phyloP scores from a whole-genome alignment of 495 filamentous ascomycete genomes.

The Friedmanniomyces simplex region DNA sequence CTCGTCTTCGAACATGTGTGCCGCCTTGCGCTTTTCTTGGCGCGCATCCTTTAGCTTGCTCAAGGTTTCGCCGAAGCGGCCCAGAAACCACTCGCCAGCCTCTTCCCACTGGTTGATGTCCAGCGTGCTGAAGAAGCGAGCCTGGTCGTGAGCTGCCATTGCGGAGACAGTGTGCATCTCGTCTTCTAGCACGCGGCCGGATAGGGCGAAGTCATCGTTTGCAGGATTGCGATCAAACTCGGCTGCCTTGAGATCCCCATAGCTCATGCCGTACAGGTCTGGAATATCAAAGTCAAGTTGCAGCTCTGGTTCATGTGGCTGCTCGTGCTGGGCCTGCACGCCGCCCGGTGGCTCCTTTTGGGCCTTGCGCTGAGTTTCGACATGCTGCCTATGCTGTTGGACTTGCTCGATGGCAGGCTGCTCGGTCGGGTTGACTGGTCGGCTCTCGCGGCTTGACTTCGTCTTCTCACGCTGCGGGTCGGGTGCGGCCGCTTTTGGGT shows the following conservation, averaged over 20 bases:
- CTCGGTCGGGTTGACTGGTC: too few relatives aligned
- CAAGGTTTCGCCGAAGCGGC: constrained; percentile 54
- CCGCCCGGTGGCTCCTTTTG: neutral
- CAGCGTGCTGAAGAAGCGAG: constrained; percentile 53
- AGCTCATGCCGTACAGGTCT: constrained; percentile 10
- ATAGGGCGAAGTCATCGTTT: neutral
- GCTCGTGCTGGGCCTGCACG: neutral
- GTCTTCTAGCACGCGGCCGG: neutral
- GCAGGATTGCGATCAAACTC: neutral
- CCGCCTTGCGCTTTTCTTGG: constrained; percentile 52
- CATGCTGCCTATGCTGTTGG: too few relatives aligned
- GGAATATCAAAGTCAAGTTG: neutral
- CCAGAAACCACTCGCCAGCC: constrained; percentile 69
- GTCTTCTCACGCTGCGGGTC: neutral
- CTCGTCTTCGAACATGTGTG: constrained; percentile 60
- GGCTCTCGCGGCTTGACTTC: too few relatives aligned
- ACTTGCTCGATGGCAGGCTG: too few relatives aligned
- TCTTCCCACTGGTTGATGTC: constrained; percentile 68
- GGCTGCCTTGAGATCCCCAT: constrained; percentile 25
- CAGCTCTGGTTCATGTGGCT: neutral
- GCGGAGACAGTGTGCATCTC: constrained; percentile 33
- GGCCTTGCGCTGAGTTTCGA: too few relatives aligned
- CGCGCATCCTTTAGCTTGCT: constrained; percentile 53
- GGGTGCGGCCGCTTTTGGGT: neutral
- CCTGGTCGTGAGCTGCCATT: constrained; percentile 37